These are phyloP conservation scores for Penicillium psychrosexuale DNA, from an alignment of 2,329 filamentous ascomycete genomes.

Conservation along the genomic window DNA sequence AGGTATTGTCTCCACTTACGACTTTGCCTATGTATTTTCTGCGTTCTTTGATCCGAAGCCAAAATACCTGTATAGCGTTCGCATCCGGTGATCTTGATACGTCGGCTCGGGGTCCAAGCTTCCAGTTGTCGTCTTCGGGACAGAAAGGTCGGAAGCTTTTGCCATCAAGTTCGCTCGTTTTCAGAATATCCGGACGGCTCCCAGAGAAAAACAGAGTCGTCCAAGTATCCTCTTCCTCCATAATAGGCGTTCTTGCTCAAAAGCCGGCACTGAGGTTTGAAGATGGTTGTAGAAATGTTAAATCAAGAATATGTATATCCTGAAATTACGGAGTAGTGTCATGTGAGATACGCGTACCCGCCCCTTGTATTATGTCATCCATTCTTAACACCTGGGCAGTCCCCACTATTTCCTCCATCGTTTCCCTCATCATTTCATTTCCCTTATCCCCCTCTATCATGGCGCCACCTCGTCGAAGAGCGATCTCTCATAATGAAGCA, in stretches of 20 bases:
- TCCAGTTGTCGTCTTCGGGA: background rate
- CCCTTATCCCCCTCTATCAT: too few species aligned
- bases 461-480: too few species aligned
- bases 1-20: background rate
- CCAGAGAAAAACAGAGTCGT: constrained; percentile 1
- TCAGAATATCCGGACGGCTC: background rate
- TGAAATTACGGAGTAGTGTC: too few species aligned
- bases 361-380: too few species aligned
- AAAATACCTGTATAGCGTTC: background rate
- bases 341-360: too few species aligned
- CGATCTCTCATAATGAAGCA: too few species aligned
- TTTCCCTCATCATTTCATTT: too few species aligned
- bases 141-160: background rate
- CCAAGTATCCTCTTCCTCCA: background rate
- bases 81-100: background rate
- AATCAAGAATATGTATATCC: background rate
- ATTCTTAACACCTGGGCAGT: too few species aligned
- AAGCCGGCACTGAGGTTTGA: background rate
- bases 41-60: background rate
- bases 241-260: background rate
- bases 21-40: background rate
- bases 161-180: background rate
- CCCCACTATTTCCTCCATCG: too few species aligned
- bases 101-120: background rate
- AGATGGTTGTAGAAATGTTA: background rate